A percentile compares a stretch with the other conserved stretches of the same genome.
phyloP scores from a whole-genome alignment of 1,139 yeast species.

The Diutina sp. region DNA sequence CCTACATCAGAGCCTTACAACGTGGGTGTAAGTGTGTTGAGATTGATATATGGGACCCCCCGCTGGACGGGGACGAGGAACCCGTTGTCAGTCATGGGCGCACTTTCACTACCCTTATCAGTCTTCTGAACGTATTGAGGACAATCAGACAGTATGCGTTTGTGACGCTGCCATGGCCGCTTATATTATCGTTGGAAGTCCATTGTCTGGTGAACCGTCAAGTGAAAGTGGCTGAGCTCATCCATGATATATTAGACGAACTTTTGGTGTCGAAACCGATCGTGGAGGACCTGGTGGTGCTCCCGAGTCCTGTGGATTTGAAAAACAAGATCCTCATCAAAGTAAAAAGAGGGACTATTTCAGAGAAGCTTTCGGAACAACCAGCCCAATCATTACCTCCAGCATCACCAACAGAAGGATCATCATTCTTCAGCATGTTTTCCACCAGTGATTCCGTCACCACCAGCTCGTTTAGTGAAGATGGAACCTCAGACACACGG shows the following conservation, averaged over 20 bases:
- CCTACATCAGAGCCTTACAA: slow-evolving; percentile 78
- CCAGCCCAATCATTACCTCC: slow-evolving; percentile 2
- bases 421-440: not conserved
- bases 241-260: slow-evolving; percentile 49
- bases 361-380: slow-evolving; percentile 7
- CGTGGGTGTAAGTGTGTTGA: slow-evolving; percentile 91
- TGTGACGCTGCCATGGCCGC: slow-evolving; percentile 69
- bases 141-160: slow-evolving; percentile 78
- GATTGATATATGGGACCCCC: slow-evolving; percentile 90
- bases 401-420: not conserved
- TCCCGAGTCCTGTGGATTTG: slow-evolving; percentile 68
- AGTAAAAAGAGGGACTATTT: slow-evolving; percentile 43
- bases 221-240: slow-evolving; percentile 32
- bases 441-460: slow-evolving; percentile 14
- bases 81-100: slow-evolving; percentile 90
- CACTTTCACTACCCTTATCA: slow-evolving; percentile 64
- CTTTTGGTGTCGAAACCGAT: slow-evolving; percentile 36
- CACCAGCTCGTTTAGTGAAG: slow-evolving; percentile 39
- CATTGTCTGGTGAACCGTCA: slow-evolving; percentile 66
- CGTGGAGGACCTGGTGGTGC: slow-evolving; percentile 8
- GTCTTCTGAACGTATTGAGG: slow-evolving; percentile 54
- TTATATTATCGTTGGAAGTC: slow-evolving; percentile 78
- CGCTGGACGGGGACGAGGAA: slow-evolving; percentile 19
- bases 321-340: slow-evolving; percentile 63
- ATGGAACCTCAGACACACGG: slow-evolving; percentile 9